Percentiles rank a stretch among this genome's conserved stretches.
phyloP scores from a whole-genome alignment of 208 protist genomes.

The Trichomonas tenax region DNA sequence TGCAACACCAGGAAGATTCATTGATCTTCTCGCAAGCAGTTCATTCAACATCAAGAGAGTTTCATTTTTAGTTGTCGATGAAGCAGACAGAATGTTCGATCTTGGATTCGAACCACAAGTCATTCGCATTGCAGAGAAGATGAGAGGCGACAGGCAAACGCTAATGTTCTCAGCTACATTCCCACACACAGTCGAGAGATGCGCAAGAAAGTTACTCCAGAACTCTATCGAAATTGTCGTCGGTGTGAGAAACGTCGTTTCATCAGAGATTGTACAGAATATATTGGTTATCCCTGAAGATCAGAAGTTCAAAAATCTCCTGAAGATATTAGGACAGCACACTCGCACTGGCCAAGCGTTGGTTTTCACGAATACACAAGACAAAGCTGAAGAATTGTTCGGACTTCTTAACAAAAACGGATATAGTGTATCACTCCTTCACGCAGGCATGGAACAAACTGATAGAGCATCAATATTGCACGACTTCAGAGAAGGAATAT shows the following conservation, averaged over 20 bases:
- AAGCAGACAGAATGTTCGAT: constrained; percentile 95
- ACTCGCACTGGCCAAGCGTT: constrained; percentile 45
- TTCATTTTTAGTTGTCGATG: constrained; percentile 82
- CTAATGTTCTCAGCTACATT: constrained; percentile 51
- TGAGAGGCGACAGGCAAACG: constrained; percentile 72
- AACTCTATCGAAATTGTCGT: constrained; percentile 47
- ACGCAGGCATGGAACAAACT: constrained; percentile 59
- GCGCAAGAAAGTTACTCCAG: constrained; percentile 34
- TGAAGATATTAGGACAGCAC: constrained; percentile 51
- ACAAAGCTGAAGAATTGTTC: constrained; percentile 31
- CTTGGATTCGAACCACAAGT: constrained; percentile 95
- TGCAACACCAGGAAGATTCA: constrained; percentile 64
- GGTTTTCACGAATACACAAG: constrained; percentile 62
- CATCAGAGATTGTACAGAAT: constrained; percentile 35
- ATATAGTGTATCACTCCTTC: constrained; percentile 47
- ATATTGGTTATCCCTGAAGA: constrained; percentile 47
- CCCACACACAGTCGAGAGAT: constrained; percentile 41
- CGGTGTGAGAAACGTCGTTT: constrained; percentile 36
- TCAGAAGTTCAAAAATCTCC: constrained; percentile 47
- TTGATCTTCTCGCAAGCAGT: constrained; percentile 59
- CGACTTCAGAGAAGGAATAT: constrained; percentile 53
- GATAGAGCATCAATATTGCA: constrained; percentile 56
- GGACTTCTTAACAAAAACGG: constrained; percentile 29
- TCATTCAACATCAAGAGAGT: constrained; percentile 55
- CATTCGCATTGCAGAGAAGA: constrained; percentile 68